Evolutionary conservation across 1,284 basidiomycete species (phyloP).

Genomic region (Butyriboletus appendiculatus): DNA sequence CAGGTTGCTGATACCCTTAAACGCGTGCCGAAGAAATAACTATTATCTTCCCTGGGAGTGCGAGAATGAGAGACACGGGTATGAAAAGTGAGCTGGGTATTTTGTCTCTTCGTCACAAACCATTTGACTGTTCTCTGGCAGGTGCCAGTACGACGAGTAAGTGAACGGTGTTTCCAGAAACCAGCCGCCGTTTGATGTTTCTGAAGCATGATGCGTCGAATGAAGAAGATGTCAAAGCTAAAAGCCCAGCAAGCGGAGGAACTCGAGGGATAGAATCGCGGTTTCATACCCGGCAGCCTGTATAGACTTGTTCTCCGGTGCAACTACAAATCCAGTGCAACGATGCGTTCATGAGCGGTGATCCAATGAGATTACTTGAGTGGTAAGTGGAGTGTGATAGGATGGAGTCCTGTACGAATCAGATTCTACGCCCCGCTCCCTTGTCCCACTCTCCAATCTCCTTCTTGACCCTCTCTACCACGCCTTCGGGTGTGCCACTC

Average conservation of each 20-base stretch:
- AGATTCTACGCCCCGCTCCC: conserved; percentile 38
- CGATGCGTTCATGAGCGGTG: conserved; percentile 21
- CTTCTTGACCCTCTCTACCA: conserved; percentile 60
- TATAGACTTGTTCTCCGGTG: conserved; percentile 11
- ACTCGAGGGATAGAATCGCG: conserved; percentile 32
- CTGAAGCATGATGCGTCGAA: conserved; percentile 76
- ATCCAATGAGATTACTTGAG: conserved; percentile 13
- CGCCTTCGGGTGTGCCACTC: conserved; percentile 70
- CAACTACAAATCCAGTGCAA: background rate
- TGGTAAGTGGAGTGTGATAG: conserved; percentile 1
- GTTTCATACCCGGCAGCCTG: conserved; percentile 16
- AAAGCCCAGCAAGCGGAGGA: conserved; percentile 66
- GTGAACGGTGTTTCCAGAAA: conserved; percentile 36
- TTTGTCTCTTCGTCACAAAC: background rate
- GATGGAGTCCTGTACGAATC: conserved; percentile 4
- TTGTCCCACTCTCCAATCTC: conserved; percentile 59
- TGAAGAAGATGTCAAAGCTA: conserved; percentile 77
- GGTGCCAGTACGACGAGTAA: conserved; percentile 91
- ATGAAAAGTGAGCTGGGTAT: conserved; percentile 62
- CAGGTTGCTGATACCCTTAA: conserved; percentile 85
- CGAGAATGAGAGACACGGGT: conserved; percentile 74
- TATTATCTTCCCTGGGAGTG: conserved; percentile 83
- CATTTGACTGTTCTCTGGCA: conserved; percentile 32
- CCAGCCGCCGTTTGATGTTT: conserved; percentile 5
- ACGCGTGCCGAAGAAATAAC: conserved; percentile 74